These are phyloP conservation scores for Nadsonia fulvescens DNA, from an alignment of 805 yeast species.

Conservation along the genomic window DNA sequence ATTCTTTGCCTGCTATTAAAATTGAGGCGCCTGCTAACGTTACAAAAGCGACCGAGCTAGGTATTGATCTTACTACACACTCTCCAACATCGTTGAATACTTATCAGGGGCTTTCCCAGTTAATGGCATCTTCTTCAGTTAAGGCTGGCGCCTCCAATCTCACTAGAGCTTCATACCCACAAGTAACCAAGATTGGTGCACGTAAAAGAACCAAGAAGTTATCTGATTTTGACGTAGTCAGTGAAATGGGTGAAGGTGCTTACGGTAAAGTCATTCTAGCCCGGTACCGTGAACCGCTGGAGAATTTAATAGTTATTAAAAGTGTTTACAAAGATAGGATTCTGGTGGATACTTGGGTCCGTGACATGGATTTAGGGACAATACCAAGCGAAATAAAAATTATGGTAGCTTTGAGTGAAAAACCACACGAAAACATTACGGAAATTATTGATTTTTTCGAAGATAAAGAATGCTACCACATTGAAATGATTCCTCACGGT, in stretches of 20 bases:
- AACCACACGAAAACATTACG: slow-evolving; percentile 78
- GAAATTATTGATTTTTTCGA: slow-evolving; percentile 81
- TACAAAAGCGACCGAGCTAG: no score
- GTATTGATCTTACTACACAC: no score
- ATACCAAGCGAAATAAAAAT: slow-evolving; percentile 93
- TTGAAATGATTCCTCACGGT: slow-evolving; percentile 86
- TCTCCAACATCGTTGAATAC: no score
- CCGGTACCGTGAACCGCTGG: slow-evolving; percentile 41
- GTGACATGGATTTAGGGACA: slow-evolving; percentile 81
- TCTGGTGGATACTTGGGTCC: slow-evolving; percentile 91
- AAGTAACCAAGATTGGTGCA: slow-evolving; percentile 35
- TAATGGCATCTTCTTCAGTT: not conserved
- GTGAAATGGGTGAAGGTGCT: slow-evolving; percentile 89
- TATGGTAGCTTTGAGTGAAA: slow-evolving; percentile 46
- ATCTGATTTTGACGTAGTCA: slow-evolving; percentile 49
- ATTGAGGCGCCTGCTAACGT: no score
- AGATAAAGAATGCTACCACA: slow-evolving; percentile 73
- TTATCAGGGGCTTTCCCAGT: no score
- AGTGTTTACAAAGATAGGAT: slow-evolving; percentile 85
- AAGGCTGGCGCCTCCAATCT: not conserved
- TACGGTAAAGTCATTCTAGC: slow-evolving; percentile 86
- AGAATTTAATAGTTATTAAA: slow-evolving; percentile 60
- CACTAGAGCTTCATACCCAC: no score
- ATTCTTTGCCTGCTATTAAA: no score
- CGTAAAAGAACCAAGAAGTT: slow-evolving; percentile 54